These are phyloP conservation scores for Alternaria brassicae DNA, from an alignment of 2,329 filamentous ascomycete genomes.

Conservation along the genomic window DNA sequence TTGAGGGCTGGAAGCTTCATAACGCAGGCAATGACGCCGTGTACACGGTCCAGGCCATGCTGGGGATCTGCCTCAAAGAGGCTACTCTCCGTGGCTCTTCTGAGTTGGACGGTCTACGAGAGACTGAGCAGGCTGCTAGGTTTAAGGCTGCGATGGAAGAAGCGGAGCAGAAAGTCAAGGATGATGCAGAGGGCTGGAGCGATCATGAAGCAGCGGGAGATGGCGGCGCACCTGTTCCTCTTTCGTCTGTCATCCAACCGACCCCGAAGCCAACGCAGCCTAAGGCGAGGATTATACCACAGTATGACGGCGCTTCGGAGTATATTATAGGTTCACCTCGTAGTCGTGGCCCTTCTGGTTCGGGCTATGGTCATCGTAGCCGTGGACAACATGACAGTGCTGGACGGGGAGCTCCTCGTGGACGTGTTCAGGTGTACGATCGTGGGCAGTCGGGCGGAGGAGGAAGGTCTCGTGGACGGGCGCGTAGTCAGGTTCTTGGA, in stretches of 20 bases:
- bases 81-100: slow-evolving; percentile 46
- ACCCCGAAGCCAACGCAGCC: slow-evolving; percentile 3
- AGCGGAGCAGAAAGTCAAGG: slow-evolving; percentile 49
- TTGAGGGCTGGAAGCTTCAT: slow-evolving; percentile 72
- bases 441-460: neutral
- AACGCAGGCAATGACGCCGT: slow-evolving; percentile 88
- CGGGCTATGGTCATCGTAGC: neutral
- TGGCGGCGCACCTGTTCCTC: slow-evolving; percentile 41
- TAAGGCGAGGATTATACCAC: neutral
- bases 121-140: slow-evolving; percentile 33
- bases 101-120: slow-evolving; percentile 31
- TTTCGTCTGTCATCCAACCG: slow-evolving; percentile 16
- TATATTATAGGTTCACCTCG: neutral
- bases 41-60: slow-evolving; percentile 77
- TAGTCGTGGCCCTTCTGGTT: neutral
- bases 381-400: slow-evolving; percentile 1
- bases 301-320: slow-evolving; percentile 2
- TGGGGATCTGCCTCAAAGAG: slow-evolving; percentile 65
- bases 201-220: slow-evolving; percentile 46
- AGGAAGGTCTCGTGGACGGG: neutral
- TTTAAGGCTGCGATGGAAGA: slow-evolving; percentile 34
- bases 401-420: neutral
- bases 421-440: neutral
- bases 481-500: neutral
- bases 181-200: slow-evolving; percentile 51